phyloP scores from a whole-genome alignment of 2,329 filamentous ascomycete genomes.

The Trichoderma simmonsii region DNA sequence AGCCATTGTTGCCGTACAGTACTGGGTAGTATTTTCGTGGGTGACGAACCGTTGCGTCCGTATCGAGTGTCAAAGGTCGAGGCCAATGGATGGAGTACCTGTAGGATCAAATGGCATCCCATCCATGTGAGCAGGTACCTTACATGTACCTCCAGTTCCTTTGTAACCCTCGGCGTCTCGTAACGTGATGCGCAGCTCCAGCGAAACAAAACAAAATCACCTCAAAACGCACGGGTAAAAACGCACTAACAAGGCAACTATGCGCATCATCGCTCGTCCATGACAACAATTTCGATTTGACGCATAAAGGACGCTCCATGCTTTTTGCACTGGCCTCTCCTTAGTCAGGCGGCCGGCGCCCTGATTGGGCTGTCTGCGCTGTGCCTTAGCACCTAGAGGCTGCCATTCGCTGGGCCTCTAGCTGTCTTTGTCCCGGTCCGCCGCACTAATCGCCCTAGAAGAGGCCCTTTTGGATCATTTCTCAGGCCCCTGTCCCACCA shows the following conservation, averaged over 20 bases:
- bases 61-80: not conserved
- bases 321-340: not conserved
- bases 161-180: not conserved
- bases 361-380: not conserved
- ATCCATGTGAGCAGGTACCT: not conserved
- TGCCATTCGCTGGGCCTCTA: not conserved
- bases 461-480: constrained; percentile 5
- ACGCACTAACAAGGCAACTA: not conserved
- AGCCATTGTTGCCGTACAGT: not conserved
- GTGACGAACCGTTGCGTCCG: not conserved
- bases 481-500: constrained; percentile 8
- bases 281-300: not conserved
- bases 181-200: not conserved
- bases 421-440: not conserved
- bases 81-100: not conserved
- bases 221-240: not conserved
- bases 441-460: constrained; percentile 7
- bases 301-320: not conserved
- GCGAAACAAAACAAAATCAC: not conserved
- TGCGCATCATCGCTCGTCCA: not conserved
- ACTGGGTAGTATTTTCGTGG: not conserved
- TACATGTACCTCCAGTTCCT: not conserved
- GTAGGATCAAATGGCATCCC: not conserved
- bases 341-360: not conserved
- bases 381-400: not conserved